Evolutionary conservation across 2,329 filamentous ascomycete species (phyloP), one percentile per base, ranked within the genome.

Genomic region (Ophiostoma tasmaniense): DNA sequence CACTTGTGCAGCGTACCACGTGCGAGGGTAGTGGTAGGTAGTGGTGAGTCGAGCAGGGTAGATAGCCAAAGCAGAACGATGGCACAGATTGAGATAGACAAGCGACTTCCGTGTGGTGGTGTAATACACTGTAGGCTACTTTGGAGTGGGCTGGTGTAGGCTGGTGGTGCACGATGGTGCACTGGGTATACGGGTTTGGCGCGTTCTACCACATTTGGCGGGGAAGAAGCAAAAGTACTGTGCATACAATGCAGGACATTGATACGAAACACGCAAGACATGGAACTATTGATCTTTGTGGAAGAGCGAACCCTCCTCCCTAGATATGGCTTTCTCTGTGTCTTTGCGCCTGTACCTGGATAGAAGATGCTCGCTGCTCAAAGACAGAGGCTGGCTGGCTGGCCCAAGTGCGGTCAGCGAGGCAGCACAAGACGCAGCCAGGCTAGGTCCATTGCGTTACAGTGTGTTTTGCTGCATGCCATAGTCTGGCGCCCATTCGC

Each of bases 1-100:
- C 50, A 67, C 39, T 20, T 65, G 66, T 67, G 22, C 55, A 30
- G 14, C 59, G 68, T 69, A 59, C 68, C 65, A 67, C 68, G 68
- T 69, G 68, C 65, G 22, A 64, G 33, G 42, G 22, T 61, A 61
- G 11, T 30, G 25, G 42, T n/a, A 7, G 20, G 42, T 45, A 10
- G 2, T 55, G 50, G 50, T 8, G 22, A 55, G 50, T 28, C 10
- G 50, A 55, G 5, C 8, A 55, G 17, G 17, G 42, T 55, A 5
- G 50, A 55, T 14, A 17, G 30, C 6, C 5, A 59, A 14, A 59
- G 22, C 20, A 59, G 30, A 4, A 17, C 10, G 22, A 25, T 7
- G 22, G 10, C 6, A 30, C 22, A 30, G 10, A 10, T 7, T 11
- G 50, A 55, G 7, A n/a, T 45, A 45, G 42, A 45, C 42, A 45